Conservation (phyloP, 768 basidiomycete species). For the Tricholoma bakamatsutake region DNA sequence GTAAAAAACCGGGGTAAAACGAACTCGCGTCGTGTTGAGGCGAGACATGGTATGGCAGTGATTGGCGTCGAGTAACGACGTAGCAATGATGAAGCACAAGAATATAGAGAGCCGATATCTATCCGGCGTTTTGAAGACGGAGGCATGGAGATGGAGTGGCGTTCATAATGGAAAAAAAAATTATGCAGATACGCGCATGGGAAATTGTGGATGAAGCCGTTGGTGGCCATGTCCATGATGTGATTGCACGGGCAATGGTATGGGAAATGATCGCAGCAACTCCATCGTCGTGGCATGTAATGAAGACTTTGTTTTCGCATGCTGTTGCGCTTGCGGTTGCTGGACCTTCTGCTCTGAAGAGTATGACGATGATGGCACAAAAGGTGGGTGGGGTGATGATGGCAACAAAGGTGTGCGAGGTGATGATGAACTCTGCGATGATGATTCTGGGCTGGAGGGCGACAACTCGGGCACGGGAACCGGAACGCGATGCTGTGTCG, state of each 20-base stretch:
- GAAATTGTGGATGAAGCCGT: conserved; percentile 10
- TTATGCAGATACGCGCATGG: conserved; percentile 7
- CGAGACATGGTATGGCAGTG: too few relatives aligned
- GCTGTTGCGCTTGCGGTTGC: conserved; percentile 11
- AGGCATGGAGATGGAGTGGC: not conserved
- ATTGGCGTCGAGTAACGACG: not conserved
- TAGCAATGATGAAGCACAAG: not conserved
- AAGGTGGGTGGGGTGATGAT: conserved; percentile 22
- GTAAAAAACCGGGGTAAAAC: too few relatives aligned
- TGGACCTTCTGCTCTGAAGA: conserved; percentile 13
- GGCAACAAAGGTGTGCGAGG: conserved; percentile 22
- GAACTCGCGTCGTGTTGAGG: not conserved
- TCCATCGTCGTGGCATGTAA: conserved; percentile 36
- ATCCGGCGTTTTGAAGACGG: not conserved
- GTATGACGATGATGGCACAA: conserved; percentile 17
- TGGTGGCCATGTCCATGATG: conserved; percentile 18
- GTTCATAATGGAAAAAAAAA: not conserved
- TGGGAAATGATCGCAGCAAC: conserved; percentile 41
- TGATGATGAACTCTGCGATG: conserved; percentile 22
- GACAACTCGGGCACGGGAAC: conserved; percentile 36
- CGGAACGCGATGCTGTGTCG: not conserved
- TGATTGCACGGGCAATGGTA: conserved; percentile 28
- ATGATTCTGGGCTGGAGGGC: conserved; percentile 34
- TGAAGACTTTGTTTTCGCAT: conserved; percentile 19
- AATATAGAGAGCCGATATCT: conserved; percentile 1